Conservation (phyloP, 768 basidiomycete genomes). For the Suillus brevipes region DNA sequence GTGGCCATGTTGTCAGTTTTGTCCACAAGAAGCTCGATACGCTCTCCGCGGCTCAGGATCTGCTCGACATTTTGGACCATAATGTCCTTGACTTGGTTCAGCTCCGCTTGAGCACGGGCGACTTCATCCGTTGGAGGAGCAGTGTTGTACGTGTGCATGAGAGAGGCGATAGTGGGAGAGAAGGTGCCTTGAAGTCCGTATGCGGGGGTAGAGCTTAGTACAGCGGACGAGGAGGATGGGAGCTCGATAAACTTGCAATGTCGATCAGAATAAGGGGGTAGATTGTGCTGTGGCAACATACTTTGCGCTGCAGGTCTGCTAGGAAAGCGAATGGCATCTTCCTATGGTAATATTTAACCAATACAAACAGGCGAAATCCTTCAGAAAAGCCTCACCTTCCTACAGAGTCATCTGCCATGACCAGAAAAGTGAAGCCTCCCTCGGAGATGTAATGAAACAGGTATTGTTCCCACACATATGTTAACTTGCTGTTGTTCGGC, state of each 20-base stretch:
- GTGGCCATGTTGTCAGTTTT: slow-evolving; percentile 96
- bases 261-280: slow-evolving; percentile 4
- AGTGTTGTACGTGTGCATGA: slow-evolving; percentile 89
- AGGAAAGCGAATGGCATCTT: slow-evolving; percentile 95
- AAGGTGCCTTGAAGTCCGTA: slow-evolving; percentile 73
- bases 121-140: slow-evolving; percentile 87
- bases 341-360: slow-evolving; percentile 37
- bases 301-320: slow-evolving; percentile 80
- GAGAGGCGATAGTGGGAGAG: slow-evolving; percentile 63
- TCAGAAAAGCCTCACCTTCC: slow-evolving; percentile 60
- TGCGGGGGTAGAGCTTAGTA: slow-evolving; percentile 47
- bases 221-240: slow-evolving; percentile 63
- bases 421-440: slow-evolving; percentile 82
- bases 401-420: slow-evolving; percentile 92
- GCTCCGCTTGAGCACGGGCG: slow-evolving; percentile 83
- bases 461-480: slow-evolving; percentile 91
- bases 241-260: slow-evolving; percentile 54
- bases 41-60: slow-evolving; percentile 90
- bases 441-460: slow-evolving; percentile 94
- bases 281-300: slow-evolving; percentile 23
- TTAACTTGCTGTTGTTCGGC: slow-evolving; percentile 79
- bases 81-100: slow-evolving; percentile 90
- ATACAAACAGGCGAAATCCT: neutral
- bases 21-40: slow-evolving; percentile 94
- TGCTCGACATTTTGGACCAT: slow-evolving; percentile 99